These are phyloP conservation scores for Trichomonascus vanleenenianus DNA, from an alignment of 805 yeast genomes.

Conservation along the genomic window DNA sequence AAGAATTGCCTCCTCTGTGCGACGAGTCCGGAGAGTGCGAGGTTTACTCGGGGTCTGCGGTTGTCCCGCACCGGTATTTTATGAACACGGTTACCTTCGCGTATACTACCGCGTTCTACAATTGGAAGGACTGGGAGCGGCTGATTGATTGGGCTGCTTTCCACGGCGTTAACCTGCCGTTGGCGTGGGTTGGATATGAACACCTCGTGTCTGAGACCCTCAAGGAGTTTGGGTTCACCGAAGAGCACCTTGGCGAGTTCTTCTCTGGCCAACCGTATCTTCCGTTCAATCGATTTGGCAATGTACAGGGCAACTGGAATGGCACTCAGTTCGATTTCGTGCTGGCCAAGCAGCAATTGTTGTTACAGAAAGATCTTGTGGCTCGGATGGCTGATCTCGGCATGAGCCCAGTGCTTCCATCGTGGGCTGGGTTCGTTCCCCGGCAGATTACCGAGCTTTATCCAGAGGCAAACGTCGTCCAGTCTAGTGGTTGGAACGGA, in stretches of 20 bases:
- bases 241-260: constrained; percentile 5
- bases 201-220: constrained; percentile 10
- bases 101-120: constrained; percentile 12
- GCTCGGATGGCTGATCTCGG: constrained; percentile 11
- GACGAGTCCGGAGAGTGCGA: neutral
- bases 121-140: constrained; percentile 12
- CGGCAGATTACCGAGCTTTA: constrained; percentile 3
- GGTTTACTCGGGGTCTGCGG: constrained; percentile 5
- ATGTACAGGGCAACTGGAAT: constrained; percentile 14
- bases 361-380: constrained; percentile 8
- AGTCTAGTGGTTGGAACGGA: constrained; percentile 7
- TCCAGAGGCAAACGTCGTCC: constrained; percentile 9
- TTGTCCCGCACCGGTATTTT: constrained; percentile 11
- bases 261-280: constrained; percentile 10
- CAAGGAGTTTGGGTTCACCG: constrained; percentile 7
- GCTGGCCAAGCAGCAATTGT: constrained; percentile 4
- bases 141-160: constrained; percentile 11
- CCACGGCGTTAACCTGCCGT: constrained; percentile 11
- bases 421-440: constrained; percentile 9
- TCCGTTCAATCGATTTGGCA: constrained; percentile 15
- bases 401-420: constrained; percentile 13
- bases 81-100: constrained; percentile 14
- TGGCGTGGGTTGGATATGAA: constrained; percentile 14
- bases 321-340: constrained; percentile 6
- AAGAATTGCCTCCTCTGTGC: constrained; percentile 8